Evolutionary conservation across 192 early-diverging fungal species (phyloP), one percentile per base, ranked within the genome.

Genomic region (Coemansia umbellata): DNA sequence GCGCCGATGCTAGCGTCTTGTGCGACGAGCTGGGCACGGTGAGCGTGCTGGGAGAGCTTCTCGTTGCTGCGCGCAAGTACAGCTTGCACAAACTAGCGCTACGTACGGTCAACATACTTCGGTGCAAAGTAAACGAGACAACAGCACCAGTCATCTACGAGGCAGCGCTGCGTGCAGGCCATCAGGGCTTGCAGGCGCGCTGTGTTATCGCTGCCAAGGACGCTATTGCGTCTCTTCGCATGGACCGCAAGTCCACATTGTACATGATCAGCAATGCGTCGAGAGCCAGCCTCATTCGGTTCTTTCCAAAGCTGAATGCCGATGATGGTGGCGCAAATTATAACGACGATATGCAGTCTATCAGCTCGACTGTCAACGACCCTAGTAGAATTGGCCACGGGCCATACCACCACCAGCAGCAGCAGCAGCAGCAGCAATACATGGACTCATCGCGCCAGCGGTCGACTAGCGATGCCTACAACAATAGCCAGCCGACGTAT

Each of bases 111-210:
- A 81, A 79, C 26, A 71, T 82, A 9, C 75, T 88, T 17, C 86
- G 84, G 40, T 82, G 81, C 60, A 79, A 78, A 58, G 70, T 84
- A 2, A 81, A 74, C 50, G 83, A 78, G 52, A 63, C 72, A 1
- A 85, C 81, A 0, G 86, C 86, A 14, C 82, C 85, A 0, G 51
- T 88, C 45, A 74, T 87, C 11, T 87, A 74, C 40, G 86, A 87
- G 48, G 82, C 85, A 0, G 81, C 82, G 0, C 81, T 83, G 8
- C 78, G 82, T 0, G 85, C 85, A 2, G 80, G 85, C 22, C 83
- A 87, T 59, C 81, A 75, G 28, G 81, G 86, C 5, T 66, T 87
- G 51, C 86, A 88, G 47, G 67, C 74, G 8, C 67, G 74, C 14
- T 54, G 66, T 18, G 67, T 77, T 3, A 37, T 77, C 5, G 74